Evolutionary conservation across 257 asterid genomes (phyloP), one percentile per base, ranked within the genome.

Genomic region (Plantago elongata): DNA sequence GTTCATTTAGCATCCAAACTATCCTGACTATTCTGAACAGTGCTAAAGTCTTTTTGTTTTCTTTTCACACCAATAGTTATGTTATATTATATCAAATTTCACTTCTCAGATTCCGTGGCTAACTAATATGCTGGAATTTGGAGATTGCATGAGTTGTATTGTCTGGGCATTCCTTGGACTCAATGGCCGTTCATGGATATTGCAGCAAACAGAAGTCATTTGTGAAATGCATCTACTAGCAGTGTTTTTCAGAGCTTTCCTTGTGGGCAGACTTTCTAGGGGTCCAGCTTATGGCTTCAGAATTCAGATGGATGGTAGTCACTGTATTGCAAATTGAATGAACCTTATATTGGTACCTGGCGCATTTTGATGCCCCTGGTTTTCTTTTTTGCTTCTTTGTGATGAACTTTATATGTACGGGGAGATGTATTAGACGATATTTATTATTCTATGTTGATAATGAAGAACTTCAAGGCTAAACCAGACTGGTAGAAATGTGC

Each of bases 151-250:
- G 27, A 22, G 38, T 63, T 64, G 51, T 47, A 54, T 54, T 63
- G 46, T 14, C 44, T 57, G 43, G 44, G 61, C 65, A 47, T 63
- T 54, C 42, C 27, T 30, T 50, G 72, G 65, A 59, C 62, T 73
- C 77, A 66, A 69, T 68, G 16, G 49, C 72, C 72, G 62, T 72
- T 57, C 58, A 64, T 57, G 65, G 58, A 69, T 69, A 68, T 76
- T 81, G 79, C 83, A 69, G 85, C 64, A 69, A 68, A 49, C 60
- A 58, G 57, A 38, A 73, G 84, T 78, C 65, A 51, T 37, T 51
- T 71, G 74, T 79, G 79, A 79, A 57, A 11, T 30, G 61, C 61
- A 18, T 34, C 61, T 57, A 30, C 45, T 57, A 11, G 4, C 45
- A 46, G 55, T 15, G 71, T 56, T 62, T 34, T 48, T 50, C 46